A percentile compares a stretch with the other conserved stretches of the same genome.
phyloP scores from a whole-genome alignment of 345 rosid species.

The Reutealis trisperma region DNA sequence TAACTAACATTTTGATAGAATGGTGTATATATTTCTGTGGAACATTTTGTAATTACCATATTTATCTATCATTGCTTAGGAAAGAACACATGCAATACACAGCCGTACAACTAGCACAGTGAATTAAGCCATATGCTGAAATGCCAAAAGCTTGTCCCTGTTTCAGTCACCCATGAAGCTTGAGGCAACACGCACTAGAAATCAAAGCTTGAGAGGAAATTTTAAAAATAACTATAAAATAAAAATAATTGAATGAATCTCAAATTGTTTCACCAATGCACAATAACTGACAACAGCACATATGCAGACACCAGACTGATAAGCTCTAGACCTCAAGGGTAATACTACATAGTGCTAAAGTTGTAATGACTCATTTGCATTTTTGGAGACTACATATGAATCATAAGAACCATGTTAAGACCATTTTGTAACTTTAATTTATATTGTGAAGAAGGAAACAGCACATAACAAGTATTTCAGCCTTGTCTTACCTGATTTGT shows the following conservation, averaged over 20 bases:
- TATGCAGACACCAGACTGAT: neutral
- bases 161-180: neutral
- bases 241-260: too few species aligned
- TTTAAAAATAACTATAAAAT: too few species aligned
- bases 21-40: too few species aligned
- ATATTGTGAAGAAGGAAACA: slow-evolving; percentile 4
- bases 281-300: too few species aligned
- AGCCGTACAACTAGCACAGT: too few species aligned
- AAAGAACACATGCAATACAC: too few species aligned
- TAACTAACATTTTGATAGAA: neutral
- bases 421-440: neutral
- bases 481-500: slow-evolving; percentile 64
- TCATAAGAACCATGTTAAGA: neutral
- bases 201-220: too few species aligned
- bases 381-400: neutral
- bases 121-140: too few species aligned
- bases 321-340: neutral
- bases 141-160: neutral
- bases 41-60: too few species aligned
- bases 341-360: neutral
- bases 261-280: too few species aligned
- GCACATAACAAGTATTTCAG: neutral
- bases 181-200: neutral
- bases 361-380: neutral
- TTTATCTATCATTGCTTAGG: too few species aligned